Evolutionary conservation across 1,284 basidiomycete species (phyloP), one percentile per base, ranked within the genome.

Genomic region (Moniliophthora roreri): DNA sequence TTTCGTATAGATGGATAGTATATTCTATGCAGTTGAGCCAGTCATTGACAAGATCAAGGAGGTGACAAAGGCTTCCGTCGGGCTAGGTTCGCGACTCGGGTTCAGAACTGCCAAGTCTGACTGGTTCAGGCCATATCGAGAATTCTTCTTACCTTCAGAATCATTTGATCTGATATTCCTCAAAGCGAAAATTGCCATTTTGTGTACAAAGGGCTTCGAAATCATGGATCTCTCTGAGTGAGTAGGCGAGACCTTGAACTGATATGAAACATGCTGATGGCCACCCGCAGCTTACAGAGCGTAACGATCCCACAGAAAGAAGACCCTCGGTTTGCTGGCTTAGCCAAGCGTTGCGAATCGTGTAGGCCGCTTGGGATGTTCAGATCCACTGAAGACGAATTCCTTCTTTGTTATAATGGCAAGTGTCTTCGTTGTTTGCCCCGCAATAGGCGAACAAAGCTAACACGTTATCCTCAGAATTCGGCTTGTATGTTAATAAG

Each of bases 21-120:
- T 96, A 39, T 97, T 99, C 77, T 87, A 92, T 52, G 93, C 95
- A 1, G 78, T 98, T 13, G 96, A 98, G 65, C 95, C 95, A 1
- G 89, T 98, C 7, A 78, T 89, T 5, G 92, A 87, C 61, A 89
- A 89, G 63, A 91, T 92, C 58, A 85, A 89, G 41, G 91, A 94
- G 64, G 79, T 82, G 47, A 75, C 82, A 39, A 90, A 81, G 55
- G 81, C 80, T 4, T 80, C 80, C 9, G 82, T 77, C 54, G 84
- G 84, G 0, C 78, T 90, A 54, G 85, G 90, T 11, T 81, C 80
- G 51, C 81, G 88, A 44, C 80, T 93, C 26, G 84, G 87, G 34
- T 82, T 93, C 61, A 84, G 91, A 8, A 82, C 85, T 26, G 81
- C 84, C 53, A 85, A 86, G 50, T 85, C 89, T 2, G 94, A 96